Evolutionary conservation across 345 rosid genomes (phyloP), one percentile per base, ranked within the genome.

Genomic region (Aquilaria yunnanensis): DNA sequence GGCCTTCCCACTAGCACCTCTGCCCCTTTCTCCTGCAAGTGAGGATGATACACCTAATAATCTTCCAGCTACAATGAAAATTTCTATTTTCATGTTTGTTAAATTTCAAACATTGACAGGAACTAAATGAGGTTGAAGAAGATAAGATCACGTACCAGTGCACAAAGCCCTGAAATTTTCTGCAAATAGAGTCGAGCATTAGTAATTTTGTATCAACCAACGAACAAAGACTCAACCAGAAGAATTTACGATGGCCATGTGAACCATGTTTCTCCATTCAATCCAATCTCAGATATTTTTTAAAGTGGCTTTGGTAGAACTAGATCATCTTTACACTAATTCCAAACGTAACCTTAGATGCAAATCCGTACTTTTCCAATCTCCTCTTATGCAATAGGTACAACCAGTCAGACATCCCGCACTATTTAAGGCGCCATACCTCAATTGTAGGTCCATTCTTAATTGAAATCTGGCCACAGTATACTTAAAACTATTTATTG

Each of bases 151-250:
- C 45, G 68, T 81, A 93, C 97, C 97, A 80, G 96, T 90, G 84
- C 96, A 94, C 78, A 90, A 75, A 37, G 96, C 87, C 81, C 97
- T 83, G 81, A 94, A 94, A 79, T 94, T 94, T 80, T 83, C 99
- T 94, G 96, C 76, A 78, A 67, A 73, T 13, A 72, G 67, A 46
- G 30, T 10, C 4, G 16, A 51, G 56, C 23, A 60, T 79, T 58
- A 78, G 70, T 37, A 37, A 37, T 37, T 37, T 37, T 3, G 8
- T 37, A 37, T 45, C 62, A 77, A 59, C 1, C 2, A 57, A 48
- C 13, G 41, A 60, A 53, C 10, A 16, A 30, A 41, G 8, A 57
- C 47, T 3, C 6, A 29, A 23, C 10, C 33, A 9, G 32, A 3
- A 30, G 10, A 54, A 12, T 16, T 54, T 23, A 33, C 9, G 4